A percentile compares a stretch with the other conserved stretches of the same genome.
These are phyloP conservation scores for Debaryomyces singareniensis DNA, from an alignment of 1,139 yeast species.

Conservation along the genomic window DNA sequence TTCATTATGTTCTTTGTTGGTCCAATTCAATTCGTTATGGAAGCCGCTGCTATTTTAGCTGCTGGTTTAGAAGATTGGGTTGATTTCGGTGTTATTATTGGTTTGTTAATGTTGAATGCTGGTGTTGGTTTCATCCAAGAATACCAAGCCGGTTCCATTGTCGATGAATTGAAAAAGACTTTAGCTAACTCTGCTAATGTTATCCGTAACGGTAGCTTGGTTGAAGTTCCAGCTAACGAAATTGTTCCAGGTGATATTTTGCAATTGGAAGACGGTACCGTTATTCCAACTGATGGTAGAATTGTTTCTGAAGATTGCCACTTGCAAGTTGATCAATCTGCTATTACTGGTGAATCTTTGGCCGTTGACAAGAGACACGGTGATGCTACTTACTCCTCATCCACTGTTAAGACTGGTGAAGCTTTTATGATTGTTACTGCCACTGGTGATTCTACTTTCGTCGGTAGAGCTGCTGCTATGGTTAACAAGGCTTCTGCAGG, in stretches of 20 bases:
- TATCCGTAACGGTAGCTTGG: slow-evolving; percentile 74
- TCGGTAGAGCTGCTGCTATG: slow-evolving; percentile 95
- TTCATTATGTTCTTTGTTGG: slow-evolving; percentile 92
- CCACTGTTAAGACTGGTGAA: slow-evolving; percentile 96
- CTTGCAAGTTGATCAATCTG: slow-evolving; percentile 95
- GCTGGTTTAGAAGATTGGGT: slow-evolving; percentile 99
- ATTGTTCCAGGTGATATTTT: slow-evolving; percentile 92
- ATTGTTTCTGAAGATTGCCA: slow-evolving; percentile 82
- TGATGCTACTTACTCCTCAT: slow-evolving; percentile 87
- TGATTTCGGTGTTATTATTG: slow-evolving; percentile 97
- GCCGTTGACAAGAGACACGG: slow-evolving; percentile 92
- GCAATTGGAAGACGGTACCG: slow-evolving; percentile 91
- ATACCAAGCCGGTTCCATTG: slow-evolving; percentile 96
- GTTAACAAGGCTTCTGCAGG: slow-evolving; percentile 95
- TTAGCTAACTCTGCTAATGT: slow-evolving; percentile 84
- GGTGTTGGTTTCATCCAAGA: slow-evolving; percentile 96
- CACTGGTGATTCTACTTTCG: slow-evolving; percentile 89
- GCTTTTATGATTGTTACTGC: slow-evolving; percentile 93
- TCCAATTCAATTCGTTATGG: slow-evolving; percentile 99
- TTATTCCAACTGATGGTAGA: slow-evolving; percentile 95
- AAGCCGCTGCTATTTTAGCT: slow-evolving; percentile 95
- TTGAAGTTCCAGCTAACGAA: slow-evolving; percentile 73
- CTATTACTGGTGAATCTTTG: slow-evolving; percentile 96
- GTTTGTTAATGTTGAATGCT: slow-evolving; percentile 82
- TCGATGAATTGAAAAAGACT: slow-evolving; percentile 89